A percentile compares a stretch with the other conserved stretches of the same genome.
phyloP scores from a whole-genome alignment of 768 basidiomycete genomes.

The Mycena chlorophos region DNA sequence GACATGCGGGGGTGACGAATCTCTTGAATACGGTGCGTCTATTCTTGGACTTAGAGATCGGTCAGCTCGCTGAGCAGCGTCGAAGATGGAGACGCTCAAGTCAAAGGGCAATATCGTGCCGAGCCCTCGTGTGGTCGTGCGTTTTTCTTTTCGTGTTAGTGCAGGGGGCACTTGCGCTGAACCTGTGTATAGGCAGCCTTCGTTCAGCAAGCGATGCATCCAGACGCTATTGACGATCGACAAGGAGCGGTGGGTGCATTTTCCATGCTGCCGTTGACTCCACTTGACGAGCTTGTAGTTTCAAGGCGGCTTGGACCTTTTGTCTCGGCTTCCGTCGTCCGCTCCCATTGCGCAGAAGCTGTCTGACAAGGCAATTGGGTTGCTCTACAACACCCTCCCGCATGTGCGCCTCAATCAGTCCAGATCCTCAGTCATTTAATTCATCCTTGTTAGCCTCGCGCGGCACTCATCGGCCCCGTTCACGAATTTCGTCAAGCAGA shows the following conservation, averaged over 20 bases:
- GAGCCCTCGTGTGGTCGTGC: slow-evolving; percentile 26
- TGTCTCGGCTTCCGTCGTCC: slow-evolving; percentile 28
- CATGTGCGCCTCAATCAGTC: slow-evolving; percentile 43
- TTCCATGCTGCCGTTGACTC: background rate
- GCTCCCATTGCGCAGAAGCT: slow-evolving; percentile 21
- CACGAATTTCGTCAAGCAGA: slow-evolving; percentile 47
- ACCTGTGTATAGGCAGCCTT: slow-evolving; percentile 30
- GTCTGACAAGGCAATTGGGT: slow-evolving; percentile 33
- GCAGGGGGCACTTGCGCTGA: background rate
- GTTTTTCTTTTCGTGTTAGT: background rate
- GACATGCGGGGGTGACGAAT: slow-evolving; percentile 29
- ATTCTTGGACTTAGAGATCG: background rate
- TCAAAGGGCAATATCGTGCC: slow-evolving; percentile 28
- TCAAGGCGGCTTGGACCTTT: slow-evolving; percentile 27
- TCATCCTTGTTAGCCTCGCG: slow-evolving; percentile 28
- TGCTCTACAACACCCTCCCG: slow-evolving; percentile 60
- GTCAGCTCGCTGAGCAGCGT: background rate
- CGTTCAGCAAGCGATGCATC: slow-evolving; percentile 29
- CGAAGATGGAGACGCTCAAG: slow-evolving; percentile 24
- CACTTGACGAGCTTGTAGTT: slow-evolving; percentile 26
- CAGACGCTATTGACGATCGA: slow-evolving; percentile 46
- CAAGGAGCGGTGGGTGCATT: slow-evolving; percentile 30
- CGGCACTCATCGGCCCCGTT: slow-evolving; percentile 35
- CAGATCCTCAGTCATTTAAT: slow-evolving; percentile 4
- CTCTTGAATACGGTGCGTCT: slow-evolving; percentile 27